Evolutionary conservation across 108 stramenopile species (phyloP).

Genomic region (Pseudonitzschia multistriata): DNA sequence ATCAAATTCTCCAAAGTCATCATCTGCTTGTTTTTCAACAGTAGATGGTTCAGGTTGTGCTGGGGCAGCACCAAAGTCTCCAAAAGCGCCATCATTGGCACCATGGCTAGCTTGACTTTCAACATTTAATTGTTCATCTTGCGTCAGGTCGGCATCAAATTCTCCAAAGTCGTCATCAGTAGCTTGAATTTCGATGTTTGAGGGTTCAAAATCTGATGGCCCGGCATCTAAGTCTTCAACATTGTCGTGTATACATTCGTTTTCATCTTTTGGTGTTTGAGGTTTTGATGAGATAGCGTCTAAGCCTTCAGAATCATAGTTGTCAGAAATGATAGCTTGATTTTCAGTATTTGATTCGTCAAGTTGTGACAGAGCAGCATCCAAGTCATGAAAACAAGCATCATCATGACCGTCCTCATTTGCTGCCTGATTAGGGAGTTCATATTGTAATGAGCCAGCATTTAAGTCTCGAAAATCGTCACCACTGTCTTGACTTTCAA

Average conservation of each 20-base stretch:
- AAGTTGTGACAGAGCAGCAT: slow-evolving; percentile 3
- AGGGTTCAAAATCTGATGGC: background rate
- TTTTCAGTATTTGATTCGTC: background rate
- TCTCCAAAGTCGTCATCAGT: slow-evolving; percentile 26
- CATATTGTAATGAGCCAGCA: no score
- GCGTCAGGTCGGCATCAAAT: slow-evolving; percentile 13
- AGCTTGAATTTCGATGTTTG: background rate
- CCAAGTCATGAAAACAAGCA: no score
- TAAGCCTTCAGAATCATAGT: slow-evolving; percentile 27
- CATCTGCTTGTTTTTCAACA: background rate
- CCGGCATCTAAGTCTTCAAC: slow-evolving; percentile 29
- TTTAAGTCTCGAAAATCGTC: background rate
- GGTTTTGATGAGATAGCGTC: no score
- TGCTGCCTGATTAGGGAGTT: no score
- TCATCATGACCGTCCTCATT: no score
- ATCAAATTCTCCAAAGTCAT: slow-evolving; percentile 30
- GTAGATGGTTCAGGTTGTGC: background rate
- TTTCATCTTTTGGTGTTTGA: background rate
- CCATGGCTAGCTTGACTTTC: background rate
- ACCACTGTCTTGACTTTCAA: background rate
- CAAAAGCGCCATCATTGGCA: slow-evolving; percentile 23
- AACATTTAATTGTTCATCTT: background rate
- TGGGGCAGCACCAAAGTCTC: slow-evolving; percentile 30
- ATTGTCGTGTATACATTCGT: background rate
- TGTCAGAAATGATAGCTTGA: background rate